phyloP scores from a whole-genome alignment of 2,329 filamentous ascomycete genomes.

The Trichoderma semiorbis region DNA sequence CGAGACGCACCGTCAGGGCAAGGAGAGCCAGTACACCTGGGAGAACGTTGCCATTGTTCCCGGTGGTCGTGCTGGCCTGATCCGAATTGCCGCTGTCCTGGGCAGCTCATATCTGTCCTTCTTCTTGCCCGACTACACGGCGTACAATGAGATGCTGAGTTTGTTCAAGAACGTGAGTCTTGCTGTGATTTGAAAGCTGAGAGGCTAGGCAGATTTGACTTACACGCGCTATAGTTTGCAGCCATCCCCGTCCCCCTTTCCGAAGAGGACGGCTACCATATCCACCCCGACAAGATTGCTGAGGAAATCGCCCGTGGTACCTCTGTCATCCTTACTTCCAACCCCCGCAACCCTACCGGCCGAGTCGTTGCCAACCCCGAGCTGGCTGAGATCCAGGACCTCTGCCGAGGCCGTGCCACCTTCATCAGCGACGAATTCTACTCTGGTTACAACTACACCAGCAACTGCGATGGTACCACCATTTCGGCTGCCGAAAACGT shows the following conservation, averaged over 20 bases:
- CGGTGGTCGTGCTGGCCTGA: slow-evolving; percentile 86
- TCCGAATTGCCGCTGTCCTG: slow-evolving; percentile 89
- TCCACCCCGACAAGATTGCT: slow-evolving; percentile 88
- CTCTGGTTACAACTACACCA: slow-evolving; percentile 92
- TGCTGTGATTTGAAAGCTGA: background rate
- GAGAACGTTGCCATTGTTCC: slow-evolving; percentile 97
- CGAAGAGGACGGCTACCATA: slow-evolving; percentile 85
- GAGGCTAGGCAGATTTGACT: background rate
- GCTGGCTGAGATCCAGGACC: slow-evolving; percentile 85
- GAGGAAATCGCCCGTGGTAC: slow-evolving; percentile 85
- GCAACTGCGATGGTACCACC: slow-evolving; percentile 82
- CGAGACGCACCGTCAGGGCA: slow-evolving; percentile 82
- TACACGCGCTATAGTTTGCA: slow-evolving; percentile 57
- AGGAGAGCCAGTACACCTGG: slow-evolving; percentile 88
- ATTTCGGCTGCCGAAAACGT: slow-evolving; percentile 89
- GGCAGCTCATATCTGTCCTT: slow-evolving; percentile 91
- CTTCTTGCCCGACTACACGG: slow-evolving; percentile 93
- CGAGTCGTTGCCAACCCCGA: slow-evolving; percentile 82
- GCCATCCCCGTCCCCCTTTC: slow-evolving; percentile 82
- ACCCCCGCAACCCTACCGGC: slow-evolving; percentile 92
- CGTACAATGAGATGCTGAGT: slow-evolving; percentile 96
- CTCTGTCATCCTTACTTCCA: slow-evolving; percentile 87
- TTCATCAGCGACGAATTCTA: slow-evolving; percentile 98
- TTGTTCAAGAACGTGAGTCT: slow-evolving; percentile 77
- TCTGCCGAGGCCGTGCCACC: slow-evolving; percentile 85